A percentile compares a stretch with the other conserved stretches of the same genome.
phyloP scores from a whole-genome alignment of 345 rosid species.

The Eucalyptus shirleyi region DNA sequence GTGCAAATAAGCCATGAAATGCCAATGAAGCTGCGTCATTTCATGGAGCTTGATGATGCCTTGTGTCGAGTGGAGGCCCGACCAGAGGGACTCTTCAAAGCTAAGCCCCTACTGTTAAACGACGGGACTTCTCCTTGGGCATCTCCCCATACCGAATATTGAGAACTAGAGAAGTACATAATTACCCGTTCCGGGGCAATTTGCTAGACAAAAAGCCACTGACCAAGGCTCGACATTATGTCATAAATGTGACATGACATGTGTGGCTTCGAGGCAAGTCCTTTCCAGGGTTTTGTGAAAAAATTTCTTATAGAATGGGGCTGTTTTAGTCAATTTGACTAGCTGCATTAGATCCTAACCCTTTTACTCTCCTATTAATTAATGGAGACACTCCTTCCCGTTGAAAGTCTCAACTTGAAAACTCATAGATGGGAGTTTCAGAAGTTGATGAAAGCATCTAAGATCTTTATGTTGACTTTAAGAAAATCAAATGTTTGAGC shows the following conservation, averaged over 20 bases:
- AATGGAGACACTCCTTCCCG: neutral
- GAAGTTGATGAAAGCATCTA: neutral
- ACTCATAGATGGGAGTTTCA: neutral
- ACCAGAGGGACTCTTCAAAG: neutral
- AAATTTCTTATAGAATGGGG: neutral
- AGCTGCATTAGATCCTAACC: neutral
- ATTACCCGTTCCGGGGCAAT: neutral
- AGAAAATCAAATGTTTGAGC: neutral
- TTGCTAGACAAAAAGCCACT: neutral
- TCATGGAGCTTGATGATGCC: neutral
- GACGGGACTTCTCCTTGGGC: neutral
- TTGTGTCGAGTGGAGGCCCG: neutral
- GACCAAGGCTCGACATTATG: neutral
- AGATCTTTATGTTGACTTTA: neutral
- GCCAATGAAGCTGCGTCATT: neutral
- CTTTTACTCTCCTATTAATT: neutral
- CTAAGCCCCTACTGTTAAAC: neutral
- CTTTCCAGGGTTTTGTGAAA: neutral
- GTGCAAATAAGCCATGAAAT: neutral
- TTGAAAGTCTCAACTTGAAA: neutral
- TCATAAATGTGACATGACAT: neutral
- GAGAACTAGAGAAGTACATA: neutral
- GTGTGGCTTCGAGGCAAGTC: neutral
- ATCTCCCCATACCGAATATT: neutral
- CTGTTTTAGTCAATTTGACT: neutral